Percentiles rank a stretch among this genome's conserved stretches.
Conservation (phyloP, 176 grass and related monocot genomes). For the Triticum aestivum region DNA sequence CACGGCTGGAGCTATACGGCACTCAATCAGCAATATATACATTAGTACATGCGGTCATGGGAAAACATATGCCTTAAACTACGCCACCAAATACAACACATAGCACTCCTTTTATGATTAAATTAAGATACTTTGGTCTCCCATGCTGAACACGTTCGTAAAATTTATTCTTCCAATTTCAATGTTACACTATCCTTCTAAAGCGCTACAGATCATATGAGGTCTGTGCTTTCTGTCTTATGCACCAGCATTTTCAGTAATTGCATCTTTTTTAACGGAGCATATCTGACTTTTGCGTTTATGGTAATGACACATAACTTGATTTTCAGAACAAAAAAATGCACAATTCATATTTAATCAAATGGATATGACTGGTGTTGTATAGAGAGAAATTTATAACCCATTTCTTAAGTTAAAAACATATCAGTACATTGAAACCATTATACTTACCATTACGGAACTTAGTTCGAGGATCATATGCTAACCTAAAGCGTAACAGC, state of each 20-base stretch:
- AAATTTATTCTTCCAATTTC: not conserved
- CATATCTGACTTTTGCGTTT: not conserved
- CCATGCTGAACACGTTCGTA: not conserved
- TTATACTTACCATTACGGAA: not conserved
- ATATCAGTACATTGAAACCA: not conserved
- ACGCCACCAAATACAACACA: no score
- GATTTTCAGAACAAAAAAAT: not conserved
- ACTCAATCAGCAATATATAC: not conserved
- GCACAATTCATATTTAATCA: not conserved
- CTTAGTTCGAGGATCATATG: not conserved
- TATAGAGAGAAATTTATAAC: not conserved
- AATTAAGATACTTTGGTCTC: no score
- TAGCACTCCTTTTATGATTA: no score
- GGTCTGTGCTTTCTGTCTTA: not conserved
- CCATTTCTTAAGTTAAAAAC: not conserved
- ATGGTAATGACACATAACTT: not conserved
- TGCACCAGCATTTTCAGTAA: not conserved
- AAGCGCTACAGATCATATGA: not conserved
- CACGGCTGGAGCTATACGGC: not conserved
- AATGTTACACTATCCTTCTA: not conserved
- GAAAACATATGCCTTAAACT: no score
- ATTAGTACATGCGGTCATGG: not conserved
- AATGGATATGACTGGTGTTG: no score
- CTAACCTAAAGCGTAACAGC: not conserved
- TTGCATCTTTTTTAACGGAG: not conserved